phyloP scores from a whole-genome alignment of 768 basidiomycete species.

The Suillus ampliporus region DNA sequence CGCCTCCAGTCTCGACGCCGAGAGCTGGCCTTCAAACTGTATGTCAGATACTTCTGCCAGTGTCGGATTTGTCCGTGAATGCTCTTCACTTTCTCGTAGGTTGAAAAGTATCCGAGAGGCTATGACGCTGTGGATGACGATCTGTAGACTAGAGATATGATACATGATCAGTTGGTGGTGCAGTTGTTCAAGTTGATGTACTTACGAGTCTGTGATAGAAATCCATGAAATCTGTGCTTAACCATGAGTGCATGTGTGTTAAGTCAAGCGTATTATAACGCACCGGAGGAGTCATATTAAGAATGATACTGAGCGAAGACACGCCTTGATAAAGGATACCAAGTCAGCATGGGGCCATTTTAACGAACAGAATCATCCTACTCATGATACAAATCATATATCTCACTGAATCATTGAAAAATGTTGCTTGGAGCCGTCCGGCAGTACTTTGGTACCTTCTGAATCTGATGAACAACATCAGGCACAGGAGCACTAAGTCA shows the following conservation, averaged over 20 bases:
- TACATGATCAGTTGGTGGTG: background rate
- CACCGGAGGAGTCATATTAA: too few species aligned
- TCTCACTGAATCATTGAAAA: too few species aligned
- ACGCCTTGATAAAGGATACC: too few species aligned
- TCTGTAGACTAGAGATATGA: background rate
- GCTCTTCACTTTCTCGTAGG: constrained; percentile 1
- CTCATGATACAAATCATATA: too few species aligned
- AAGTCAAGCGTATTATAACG: too few species aligned
- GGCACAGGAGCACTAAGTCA: too few species aligned
- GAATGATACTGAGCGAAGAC: too few species aligned
- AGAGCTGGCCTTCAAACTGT: background rate
- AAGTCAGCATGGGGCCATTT: too few species aligned
- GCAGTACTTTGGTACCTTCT: too few species aligned
- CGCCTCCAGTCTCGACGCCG: background rate
- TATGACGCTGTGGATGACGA: constrained; percentile 6
- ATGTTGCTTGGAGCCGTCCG: too few species aligned
- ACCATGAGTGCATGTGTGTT: background rate
- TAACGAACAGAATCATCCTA: too few species aligned
- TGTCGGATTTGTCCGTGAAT: background rate
- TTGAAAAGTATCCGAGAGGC: constrained; percentile 9
- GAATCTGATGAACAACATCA: too few species aligned
- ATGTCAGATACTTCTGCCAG: background rate
- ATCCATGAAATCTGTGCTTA: background rate
- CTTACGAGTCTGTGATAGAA: background rate
- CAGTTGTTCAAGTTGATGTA: background rate